Conservation (phyloP, 2,329 filamentous ascomycete species). For the Xylariomycetidae sp. region DNA sequence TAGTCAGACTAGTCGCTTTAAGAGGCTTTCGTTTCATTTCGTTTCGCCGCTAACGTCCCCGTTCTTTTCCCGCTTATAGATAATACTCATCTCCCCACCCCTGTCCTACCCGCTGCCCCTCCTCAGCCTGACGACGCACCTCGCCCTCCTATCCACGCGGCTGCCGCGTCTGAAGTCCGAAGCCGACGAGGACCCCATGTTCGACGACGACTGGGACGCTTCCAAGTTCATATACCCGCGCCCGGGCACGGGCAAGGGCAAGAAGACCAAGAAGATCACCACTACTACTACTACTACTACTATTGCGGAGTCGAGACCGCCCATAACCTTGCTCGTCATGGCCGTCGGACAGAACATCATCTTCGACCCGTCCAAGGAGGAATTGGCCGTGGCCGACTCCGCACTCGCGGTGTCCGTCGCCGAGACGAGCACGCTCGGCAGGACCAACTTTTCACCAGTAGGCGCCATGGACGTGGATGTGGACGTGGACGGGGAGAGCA, state of each 20-base stretch:
- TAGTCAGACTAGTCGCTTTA: no score
- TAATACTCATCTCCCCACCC: constrained; percentile 87
- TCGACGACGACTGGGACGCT: constrained; percentile 95
- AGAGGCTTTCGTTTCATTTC: no score
- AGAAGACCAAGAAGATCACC: background rate
- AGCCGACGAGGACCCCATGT: constrained; percentile 91
- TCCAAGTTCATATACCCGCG: constrained; percentile 71
- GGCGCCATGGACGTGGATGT: constrained; percentile 34
- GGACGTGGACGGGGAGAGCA: constrained; percentile 27
- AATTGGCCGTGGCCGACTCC: constrained; percentile 87
- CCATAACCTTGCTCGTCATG: constrained; percentile 86
- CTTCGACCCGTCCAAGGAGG: constrained; percentile 87
- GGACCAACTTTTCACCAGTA: constrained; percentile 7
- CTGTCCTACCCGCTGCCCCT: constrained; percentile 90
- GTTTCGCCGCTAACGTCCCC: no score
- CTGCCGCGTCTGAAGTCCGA: constrained; percentile 83
- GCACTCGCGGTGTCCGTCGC: constrained; percentile 81
- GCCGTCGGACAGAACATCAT: constrained; percentile 83
- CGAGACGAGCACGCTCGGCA: constrained; percentile 31
- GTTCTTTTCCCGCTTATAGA: constrained; percentile 47
- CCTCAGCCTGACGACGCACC: constrained; percentile 86
- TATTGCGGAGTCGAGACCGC: constrained; percentile 52
- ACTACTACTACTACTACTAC: constrained; percentile 1
- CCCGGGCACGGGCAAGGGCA: constrained; percentile 12
- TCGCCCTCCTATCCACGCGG: constrained; percentile 83